Conservation (phyloP, 169 alveolate species). For the Toxoplasma gondii region DNA sequence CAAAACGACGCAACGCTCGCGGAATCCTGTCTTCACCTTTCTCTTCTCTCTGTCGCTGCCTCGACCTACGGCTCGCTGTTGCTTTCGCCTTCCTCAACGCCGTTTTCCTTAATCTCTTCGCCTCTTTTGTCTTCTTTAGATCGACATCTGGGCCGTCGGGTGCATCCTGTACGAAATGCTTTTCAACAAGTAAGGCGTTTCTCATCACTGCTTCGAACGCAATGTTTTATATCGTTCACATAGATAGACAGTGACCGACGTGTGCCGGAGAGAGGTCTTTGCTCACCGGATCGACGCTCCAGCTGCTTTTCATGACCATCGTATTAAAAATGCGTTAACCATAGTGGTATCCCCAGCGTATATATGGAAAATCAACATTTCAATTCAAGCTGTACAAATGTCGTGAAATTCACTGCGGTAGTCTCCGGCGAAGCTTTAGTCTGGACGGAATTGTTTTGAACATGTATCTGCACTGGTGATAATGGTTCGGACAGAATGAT, state of each 20-base stretch:
- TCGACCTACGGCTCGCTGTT: background rate
- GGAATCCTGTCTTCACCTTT: background rate
- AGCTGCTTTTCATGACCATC: background rate
- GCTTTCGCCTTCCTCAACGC: background rate
- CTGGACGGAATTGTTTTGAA: too few species aligned
- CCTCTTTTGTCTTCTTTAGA: constrained; percentile 63
- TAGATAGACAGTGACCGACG: background rate
- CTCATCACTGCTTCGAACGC: background rate
- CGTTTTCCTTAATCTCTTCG: background rate
- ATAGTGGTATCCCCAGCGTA: background rate
- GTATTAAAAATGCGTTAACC: background rate
- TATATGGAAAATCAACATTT: background rate
- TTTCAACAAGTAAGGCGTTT: constrained; percentile 66
- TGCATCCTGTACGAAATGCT: constrained; percentile 91
- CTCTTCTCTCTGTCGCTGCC: background rate
- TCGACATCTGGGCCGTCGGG: constrained; percentile 93
- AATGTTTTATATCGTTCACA: background rate
- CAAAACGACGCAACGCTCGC: background rate
- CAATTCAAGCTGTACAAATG: too few species aligned
- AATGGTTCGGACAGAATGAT: too few species aligned
- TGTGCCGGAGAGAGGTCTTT: background rate
- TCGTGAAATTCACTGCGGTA: too few species aligned
- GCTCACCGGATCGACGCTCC: too few species aligned
- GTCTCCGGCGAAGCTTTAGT: too few species aligned
- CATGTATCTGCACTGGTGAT: too few species aligned